Evolutionary conservation across 2,329 filamentous ascomycete species (phyloP), one percentile per base, ranked within the genome.

Genomic region (Graphilbum ipis-grandicollis): DNA sequence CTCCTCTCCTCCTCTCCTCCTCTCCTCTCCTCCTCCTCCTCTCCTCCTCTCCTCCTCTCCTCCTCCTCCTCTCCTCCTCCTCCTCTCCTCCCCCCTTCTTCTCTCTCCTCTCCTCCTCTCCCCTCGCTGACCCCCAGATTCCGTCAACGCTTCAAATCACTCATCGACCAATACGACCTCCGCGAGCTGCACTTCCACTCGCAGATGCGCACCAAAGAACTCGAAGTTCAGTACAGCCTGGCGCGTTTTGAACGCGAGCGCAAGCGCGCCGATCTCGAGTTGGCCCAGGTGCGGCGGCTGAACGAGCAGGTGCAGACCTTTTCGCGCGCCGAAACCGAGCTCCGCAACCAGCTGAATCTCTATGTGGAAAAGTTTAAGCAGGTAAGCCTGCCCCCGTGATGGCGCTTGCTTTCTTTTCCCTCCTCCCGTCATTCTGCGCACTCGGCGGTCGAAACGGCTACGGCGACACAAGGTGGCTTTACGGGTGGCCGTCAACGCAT

Each of bases 341-440:
- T 98, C 38, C 68, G 90, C 41, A 92, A 83, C 49, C 90, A 98
- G 58, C 74, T 98, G 49, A 96, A 94, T 55, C 88, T 94, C 48
- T 98, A 98, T 50, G 88, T 94, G 19, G 90, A 98, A 55, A 98
- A 96, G 62, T 96, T 96, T 62, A 96, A 96, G 65, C 90, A 98
- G 81, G 88, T 93, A 72, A 57, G 70, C 56, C 38, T 43, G 43
- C 39, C 41, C 19, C 40, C 41, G 35, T 43, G 39, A 43, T 19
- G 7, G n/a, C 18, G 19, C 18, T 33, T 33, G 13, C 9, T 21
- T 21, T 22, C 18, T 31, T 31, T 31, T 9, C 18, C 8, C 18
- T 31, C 18, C n/a, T 23, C 6, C 6, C 21, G 21, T 10, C 21
- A 23, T 10, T 10, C 21, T 6, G 21, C 21, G 21, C 21, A 23